Base-by-base conservation (phyloP, 768 basidiomycete species). In the Rhodotorula toruloides region DNA sequence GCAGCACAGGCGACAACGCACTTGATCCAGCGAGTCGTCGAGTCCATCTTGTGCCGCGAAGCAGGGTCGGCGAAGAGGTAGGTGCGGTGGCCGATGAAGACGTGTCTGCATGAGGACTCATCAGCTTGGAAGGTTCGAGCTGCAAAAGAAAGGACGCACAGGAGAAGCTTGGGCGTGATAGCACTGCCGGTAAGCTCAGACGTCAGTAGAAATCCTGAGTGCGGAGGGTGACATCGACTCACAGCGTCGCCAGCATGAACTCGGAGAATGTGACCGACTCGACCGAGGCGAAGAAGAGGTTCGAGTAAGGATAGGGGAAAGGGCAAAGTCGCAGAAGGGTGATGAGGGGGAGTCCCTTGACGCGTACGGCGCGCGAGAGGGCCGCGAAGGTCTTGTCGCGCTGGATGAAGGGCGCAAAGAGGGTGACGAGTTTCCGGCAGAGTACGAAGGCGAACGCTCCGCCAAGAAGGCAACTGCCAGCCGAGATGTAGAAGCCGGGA, bases 241-340 rank as follows among this genome's bases (percentile, higher is more conserved):
- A 65, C 68, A 83, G 77, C 9, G 89, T 91, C 11, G 90, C 90
- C 13, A 85, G 74, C 53, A 84, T 77, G 74, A 91, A 91, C 78
- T 91, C 89, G 80, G 82, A 84, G 6, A 91, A 74, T 8, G 84
- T 79, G 21, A 91, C 89, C 10, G 87, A 79, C 75, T 85, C 82
- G 60, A 92, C 88, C 39, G 87, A 87, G 83, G 76, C 76, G 59
- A 77, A 77, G 27, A 91, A 79, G 1, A 85, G 80, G 65, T 90
- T 91, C n/a, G 86, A 84, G 73, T 90, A 92, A 0, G 87, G 87
- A 87, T 89, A 91, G 5, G 90, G 89, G 76, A 92, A 84, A 8
- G 90, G 86, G 7, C 88, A 90, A 29, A 89, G 76, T 21, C 68
- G 85, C 66, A 91, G 86, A 53, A 92, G 82, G 70, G 90, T 83